Percentiles rank a stretch among this genome's conserved stretches.
Evolutionary conservation across 345 rosid species (phyloP).

Genomic region (Erodium maritimum): DNA sequence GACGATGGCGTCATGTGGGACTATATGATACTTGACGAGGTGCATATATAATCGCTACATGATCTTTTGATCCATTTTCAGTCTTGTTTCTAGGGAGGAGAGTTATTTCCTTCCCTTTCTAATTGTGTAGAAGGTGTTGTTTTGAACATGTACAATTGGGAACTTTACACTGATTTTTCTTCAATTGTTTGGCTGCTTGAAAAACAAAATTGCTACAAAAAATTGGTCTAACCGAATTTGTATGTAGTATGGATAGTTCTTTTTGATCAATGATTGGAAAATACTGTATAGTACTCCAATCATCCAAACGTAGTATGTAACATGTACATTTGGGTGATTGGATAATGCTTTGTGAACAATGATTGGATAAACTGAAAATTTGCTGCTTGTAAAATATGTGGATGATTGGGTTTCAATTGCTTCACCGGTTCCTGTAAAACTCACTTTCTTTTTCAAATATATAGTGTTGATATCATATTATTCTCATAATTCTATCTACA

Average conservation of each 20-base stretch:
- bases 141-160: background rate
- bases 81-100: too few relatives aligned
- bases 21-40: conserved; percentile 98
- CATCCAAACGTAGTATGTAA: too few relatives aligned
- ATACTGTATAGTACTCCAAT: too few relatives aligned
- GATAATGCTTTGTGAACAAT: too few relatives aligned
- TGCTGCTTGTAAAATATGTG: background rate
- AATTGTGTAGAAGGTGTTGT: background rate
- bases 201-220: too few relatives aligned
- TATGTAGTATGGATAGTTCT: too few relatives aligned
- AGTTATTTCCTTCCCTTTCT: background rate
- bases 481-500: background rate
- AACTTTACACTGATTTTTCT: background rate
- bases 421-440: background rate
- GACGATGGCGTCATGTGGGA: conserved; percentile 70
- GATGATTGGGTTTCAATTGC: background rate
- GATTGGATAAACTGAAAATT: too few relatives aligned
- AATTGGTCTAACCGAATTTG: too few relatives aligned
- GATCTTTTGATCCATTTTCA: background rate
- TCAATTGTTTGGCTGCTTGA: too few relatives aligned
- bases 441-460: background rate
- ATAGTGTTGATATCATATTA: background rate
- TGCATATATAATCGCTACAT: conserved; percentile 10
- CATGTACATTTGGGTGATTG: too few relatives aligned
- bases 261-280: too few relatives aligned